Evolutionary conservation across 163 green algal species (phyloP), one percentile per base, ranked within the genome.

Genomic region (Smithsoniella earleae): DNA sequence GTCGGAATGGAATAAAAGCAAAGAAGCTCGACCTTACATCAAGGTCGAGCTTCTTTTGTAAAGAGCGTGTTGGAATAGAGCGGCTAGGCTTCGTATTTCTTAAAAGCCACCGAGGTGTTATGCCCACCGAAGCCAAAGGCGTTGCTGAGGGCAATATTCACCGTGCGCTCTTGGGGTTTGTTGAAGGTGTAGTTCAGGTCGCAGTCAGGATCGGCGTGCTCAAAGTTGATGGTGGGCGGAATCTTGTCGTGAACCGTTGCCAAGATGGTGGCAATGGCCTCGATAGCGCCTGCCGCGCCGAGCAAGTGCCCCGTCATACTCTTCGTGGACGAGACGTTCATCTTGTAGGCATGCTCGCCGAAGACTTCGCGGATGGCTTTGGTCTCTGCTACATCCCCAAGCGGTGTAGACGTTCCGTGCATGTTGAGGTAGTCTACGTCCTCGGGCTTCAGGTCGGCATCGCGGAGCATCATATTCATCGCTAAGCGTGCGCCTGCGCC

Each of bases 61-160:
- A n/a, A n/a, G n/a, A n/a, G n/a, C n/a, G n/a, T n/a, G n/a, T n/a
- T n/a, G n/a, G n/a, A n/a, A n/a, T n/a, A n/a, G n/a, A n/a, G n/a
- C n/a, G n/a, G n/a, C n/a, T n/a, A n/a, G n/a, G n/a, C n/a, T n/a
- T n/a, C n/a, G n/a, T n/a, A n/a, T n/a, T n/a, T n/a, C n/a, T n/a
- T n/a, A n/a, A n/a, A n/a, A n/a, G n/a, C n/a, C n/a, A 54, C 20
- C 44, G 58, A 49, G 30, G 75, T 81, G 73, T 88, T 88, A 73
- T 88, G 82, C 10, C 82, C 82, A 27, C 82, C 82, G 44, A 88
- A 88, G 18, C 82, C 82, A 36, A 88, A 88, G 0, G 75, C 82
- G 73, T 88, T 88, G n/a, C 73, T 82, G 27, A 88, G 76, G 16
- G 58, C 82, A 18, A 73, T 16, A 20, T 73, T 25, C 8, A 73